Base-by-base conservation (phyloP, 1,284 basidiomycete species). In the Ceratobasidium sp. region DNA sequence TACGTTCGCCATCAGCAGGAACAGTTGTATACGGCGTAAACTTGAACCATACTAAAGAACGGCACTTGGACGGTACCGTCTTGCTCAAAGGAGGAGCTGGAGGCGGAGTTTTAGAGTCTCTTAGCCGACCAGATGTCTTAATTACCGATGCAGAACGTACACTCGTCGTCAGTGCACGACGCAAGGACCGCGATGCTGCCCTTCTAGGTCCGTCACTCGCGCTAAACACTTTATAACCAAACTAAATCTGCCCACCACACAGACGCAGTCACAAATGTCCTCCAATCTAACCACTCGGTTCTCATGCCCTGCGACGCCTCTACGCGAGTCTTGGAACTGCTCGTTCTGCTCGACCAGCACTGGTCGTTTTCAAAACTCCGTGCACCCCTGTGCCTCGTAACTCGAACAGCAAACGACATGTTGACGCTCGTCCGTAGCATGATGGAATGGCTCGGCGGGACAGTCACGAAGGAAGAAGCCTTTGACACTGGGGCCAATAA, bases 401-500 rank as follows among this genome's bases (percentile, higher is more conserved):
- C 93, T 73, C 86, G 90, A 39, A 97, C 94, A 1, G 96, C 92
- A 1, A 89, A 91, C 75, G 97, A 99, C 80, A 97, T 98, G 89
- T 83, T 98, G 45, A 92, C 93, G 1, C 96, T 97, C 77, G 94
- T 97, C 18, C 85, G 96, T 71, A 97, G 94, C 84, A 92, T 99
- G 90, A 97, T 98, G 88, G 97, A 98, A 80, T 99, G 97, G 96
- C 90, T 98, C 77, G 95, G 96, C 16, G 94, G 95, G 8, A 94
- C 93, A 0, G 91, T 97, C 74, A 94, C 90, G 77, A 94, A 94
- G 78, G 92, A 94, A 77, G 92, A 94, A 73, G 89, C 62, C 79
- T 83, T 8, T 39, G 74, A 73, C 48, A 74, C 70, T 65, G 76
- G 76, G 77, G 65, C 36, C 83, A 83, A 72, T 74, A 82, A 85